Conservation (phyloP, 495 filamentous ascomycete species). For the Neurospora intermedia region DNA sequence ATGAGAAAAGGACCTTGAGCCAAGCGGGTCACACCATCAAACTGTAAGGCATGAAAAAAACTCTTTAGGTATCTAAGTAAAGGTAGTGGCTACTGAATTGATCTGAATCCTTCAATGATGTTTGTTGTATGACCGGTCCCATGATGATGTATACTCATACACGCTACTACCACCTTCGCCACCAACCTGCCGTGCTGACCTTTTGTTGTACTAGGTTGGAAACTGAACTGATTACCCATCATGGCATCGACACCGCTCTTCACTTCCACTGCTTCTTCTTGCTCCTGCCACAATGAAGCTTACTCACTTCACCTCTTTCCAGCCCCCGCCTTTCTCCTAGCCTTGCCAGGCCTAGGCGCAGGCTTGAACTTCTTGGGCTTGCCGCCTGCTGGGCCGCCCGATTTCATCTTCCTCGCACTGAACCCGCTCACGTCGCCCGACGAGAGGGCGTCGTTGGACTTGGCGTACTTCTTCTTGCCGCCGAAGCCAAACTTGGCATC, state of each 20-base stretch:
- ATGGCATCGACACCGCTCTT: not conserved
- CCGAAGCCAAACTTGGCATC: constrained; percentile 88
- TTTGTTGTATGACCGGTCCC: not conserved
- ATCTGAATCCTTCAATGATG: not conserved
- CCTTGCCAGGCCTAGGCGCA: constrained; percentile 26
- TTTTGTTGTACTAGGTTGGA: not conserved
- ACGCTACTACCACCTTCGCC: not conserved
- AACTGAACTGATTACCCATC: not conserved
- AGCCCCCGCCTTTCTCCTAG: constrained; percentile 23
- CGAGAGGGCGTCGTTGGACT: constrained; percentile 77
- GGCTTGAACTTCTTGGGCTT: constrained; percentile 11
- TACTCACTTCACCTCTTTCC: not conserved
- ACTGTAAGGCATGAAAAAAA: not conserved
- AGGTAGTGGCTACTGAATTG: not conserved
- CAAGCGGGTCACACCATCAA: not conserved
- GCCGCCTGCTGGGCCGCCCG: constrained; percentile 10
- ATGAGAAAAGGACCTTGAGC: not conserved
- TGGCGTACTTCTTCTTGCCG: constrained; percentile 80
- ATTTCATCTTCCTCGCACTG: constrained; percentile 77
- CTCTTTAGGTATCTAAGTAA: not conserved
- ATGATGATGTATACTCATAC: not conserved
- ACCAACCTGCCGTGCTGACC: not conserved
- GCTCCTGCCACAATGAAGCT: not conserved
- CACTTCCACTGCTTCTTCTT: not conserved
- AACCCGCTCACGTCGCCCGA: constrained; percentile 70